These are phyloP conservation scores for Phaffomyces antillensis DNA, from an alignment of 805 yeast species.

Conservation along the genomic window DNA sequence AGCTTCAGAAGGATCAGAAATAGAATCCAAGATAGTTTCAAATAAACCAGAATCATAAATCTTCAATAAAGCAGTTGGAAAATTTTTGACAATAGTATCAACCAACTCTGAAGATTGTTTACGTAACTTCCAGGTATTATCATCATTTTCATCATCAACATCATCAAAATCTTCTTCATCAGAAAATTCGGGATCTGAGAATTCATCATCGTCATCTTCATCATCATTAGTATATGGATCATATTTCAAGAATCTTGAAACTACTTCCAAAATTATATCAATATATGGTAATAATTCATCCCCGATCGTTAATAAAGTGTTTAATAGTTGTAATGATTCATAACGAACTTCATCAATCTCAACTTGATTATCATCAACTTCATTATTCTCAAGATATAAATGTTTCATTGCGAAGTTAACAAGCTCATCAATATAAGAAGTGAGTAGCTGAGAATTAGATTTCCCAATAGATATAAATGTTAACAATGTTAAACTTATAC, in stretches of 20 bases:
- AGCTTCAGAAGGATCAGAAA: constrained; percentile 38
- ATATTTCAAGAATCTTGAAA: constrained; percentile 30
- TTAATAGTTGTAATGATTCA: constrained; percentile 37
- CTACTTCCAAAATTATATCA: constrained; percentile 24
- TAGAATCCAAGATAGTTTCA: constrained; percentile 26
- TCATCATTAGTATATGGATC: constrained; percentile 38
- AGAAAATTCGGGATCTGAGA: constrained; percentile 39
- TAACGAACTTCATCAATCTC: constrained; percentile 43
- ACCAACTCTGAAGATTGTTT: constrained; percentile 41
- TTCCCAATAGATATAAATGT: constrained; percentile 22
- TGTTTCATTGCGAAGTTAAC: constrained; percentile 17
- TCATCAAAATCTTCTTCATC: constrained; percentile 34
- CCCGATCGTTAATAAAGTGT: constrained; percentile 34
- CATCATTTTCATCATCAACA: constrained; percentile 36
- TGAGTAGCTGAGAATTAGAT: constrained; percentile 22
- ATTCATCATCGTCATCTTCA: constrained; percentile 29
- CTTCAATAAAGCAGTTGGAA: constrained; percentile 30
- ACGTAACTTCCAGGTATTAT: constrained; percentile 58
- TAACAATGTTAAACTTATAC: constrained; percentile 13
- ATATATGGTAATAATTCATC: constrained; percentile 24
- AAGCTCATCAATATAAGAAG: constrained; percentile 15
- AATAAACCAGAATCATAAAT: constrained; percentile 28
- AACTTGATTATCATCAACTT: constrained; percentile 32
- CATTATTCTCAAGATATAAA: constrained; percentile 24
- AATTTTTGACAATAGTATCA: constrained; percentile 29